These are phyloP conservation scores for Suhomyces ambrosiae DNA, from an alignment of 1,139 yeast genomes.

Conservation along the genomic window DNA sequence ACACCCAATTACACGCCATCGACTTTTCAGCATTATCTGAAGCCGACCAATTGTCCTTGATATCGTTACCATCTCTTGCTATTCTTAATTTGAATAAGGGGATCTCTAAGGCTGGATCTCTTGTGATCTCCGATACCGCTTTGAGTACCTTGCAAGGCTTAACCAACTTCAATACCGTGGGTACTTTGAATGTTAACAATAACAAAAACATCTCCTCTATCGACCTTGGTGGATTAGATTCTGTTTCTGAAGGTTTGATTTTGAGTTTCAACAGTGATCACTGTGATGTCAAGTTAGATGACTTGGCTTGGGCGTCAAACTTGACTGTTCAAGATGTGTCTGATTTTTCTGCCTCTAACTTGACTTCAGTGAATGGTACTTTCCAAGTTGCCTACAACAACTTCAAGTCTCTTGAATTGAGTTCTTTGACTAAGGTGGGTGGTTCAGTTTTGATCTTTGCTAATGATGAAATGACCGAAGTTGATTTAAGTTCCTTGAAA, in stretches of 20 bases:
- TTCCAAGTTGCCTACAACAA: conserved; percentile 45
- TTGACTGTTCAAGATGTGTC: conserved; percentile 48
- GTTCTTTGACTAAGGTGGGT: conserved; percentile 37
- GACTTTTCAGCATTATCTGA: conserved; percentile 39
- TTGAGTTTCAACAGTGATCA: conserved; percentile 48
- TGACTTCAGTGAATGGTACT: conserved; percentile 47
- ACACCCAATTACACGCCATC: conserved; percentile 44
- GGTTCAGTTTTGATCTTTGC: conserved; percentile 47
- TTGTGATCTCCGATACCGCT: conserved; percentile 49
- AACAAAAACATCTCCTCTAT: conserved; percentile 46
- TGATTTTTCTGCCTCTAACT: conserved; percentile 33
- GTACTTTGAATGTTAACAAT: conserved; percentile 45
- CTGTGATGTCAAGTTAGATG: conserved; percentile 40
- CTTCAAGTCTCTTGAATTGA: conserved; percentile 36
- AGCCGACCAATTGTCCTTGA: conserved; percentile 35
- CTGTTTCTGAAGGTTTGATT: conserved; percentile 40
- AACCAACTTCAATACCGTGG: conserved; percentile 35
- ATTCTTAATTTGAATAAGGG: conserved; percentile 41
- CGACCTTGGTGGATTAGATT: conserved; percentile 37
- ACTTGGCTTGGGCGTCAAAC: conserved; percentile 47
- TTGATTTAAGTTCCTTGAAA: conserved; percentile 32
- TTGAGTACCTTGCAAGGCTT: conserved; percentile 42
- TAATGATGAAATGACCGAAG: conserved; percentile 42
- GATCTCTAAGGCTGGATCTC: conserved; percentile 34
- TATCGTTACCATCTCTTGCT: conserved; percentile 49